These are phyloP conservation scores for Pelargonium cotyledonis DNA, from an alignment of 441 rosid genomes.

Conservation along the genomic window DNA sequence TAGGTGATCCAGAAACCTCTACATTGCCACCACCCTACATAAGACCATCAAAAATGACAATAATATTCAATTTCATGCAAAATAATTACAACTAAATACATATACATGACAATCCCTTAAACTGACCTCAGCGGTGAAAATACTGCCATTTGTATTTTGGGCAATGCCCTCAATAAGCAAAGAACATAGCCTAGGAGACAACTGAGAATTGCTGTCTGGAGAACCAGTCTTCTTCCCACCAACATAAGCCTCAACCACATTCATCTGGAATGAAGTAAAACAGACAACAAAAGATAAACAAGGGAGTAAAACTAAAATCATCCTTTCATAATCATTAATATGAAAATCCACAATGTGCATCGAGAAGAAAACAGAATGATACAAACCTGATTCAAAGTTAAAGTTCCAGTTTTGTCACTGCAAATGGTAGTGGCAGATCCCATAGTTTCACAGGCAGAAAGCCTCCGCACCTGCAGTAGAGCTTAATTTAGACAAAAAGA, in stretches of 20 bases:
- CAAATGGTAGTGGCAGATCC: slow-evolving; percentile 99
- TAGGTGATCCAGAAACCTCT: slow-evolving; percentile 93
- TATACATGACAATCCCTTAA: neutral
- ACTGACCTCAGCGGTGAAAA: slow-evolving; percentile 64
- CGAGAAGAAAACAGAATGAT: neutral
- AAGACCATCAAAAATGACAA: slow-evolving; percentile 17
- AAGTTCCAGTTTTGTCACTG: slow-evolving; percentile 97
- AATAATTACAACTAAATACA: neutral
- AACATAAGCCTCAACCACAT: slow-evolving; percentile 68
- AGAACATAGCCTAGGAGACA: slow-evolving; percentile 40
- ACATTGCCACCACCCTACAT: slow-evolving; percentile 57
- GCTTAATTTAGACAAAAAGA: slow-evolving; percentile 17
- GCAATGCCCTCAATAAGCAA: slow-evolving; percentile 70
- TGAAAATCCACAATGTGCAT: neutral
- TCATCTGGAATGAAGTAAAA: slow-evolving; percentile 46
- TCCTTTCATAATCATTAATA: too few species aligned
- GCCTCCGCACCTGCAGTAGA: slow-evolving; percentile 78
- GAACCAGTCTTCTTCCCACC: slow-evolving; percentile 57
- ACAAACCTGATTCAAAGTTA: slow-evolving; percentile 77
- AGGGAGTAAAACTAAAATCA: neutral
- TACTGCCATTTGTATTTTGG: slow-evolving; percentile 80
- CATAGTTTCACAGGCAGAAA: slow-evolving; percentile 99
- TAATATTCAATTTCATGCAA: slow-evolving; percentile 7
- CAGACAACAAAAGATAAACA: neutral
- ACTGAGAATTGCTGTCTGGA: slow-evolving; percentile 45